Base-by-base conservation (phyloP, 352 stramenopile species). In the Pythium angustatum region DNA sequence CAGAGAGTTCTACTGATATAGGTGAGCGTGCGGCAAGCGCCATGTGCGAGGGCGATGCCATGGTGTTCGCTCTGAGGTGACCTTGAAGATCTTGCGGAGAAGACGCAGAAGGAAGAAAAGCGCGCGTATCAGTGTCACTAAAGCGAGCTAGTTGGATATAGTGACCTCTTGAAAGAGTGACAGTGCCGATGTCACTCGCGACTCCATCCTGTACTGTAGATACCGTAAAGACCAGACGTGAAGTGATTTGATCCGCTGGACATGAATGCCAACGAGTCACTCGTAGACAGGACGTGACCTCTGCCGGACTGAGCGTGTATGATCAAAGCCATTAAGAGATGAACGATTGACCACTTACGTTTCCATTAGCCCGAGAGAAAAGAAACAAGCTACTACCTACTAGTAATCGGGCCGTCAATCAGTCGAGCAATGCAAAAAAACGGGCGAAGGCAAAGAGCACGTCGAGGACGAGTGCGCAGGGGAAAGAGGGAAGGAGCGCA, bases 101-200 rank as follows among this genome's bases (percentile, higher is more conserved):
- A n/a, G n/a, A n/a, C n/a, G n/a, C n/a, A n/a, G n/a, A n/a, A n/a
- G n/a, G n/a, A n/a, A n/a, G n/a, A n/a, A n/a, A n/a, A n/a, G n/a
- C n/a, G n/a, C n/a, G n/a, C n/a, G n/a, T 19, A 21, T 8, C 21
- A 30, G 1, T 14, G 27, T 24, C 47, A 36, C 47, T 54, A 31
- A 21, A 54, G 10, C 26, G 27, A 54, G 3, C 41, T 51, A 51
- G 44, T 51, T n/a, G n/a, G 44, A 26, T 26, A 33, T 31, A 51
- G 41, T 51, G 7, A 34, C 7, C 24, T 27, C 44, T 6, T 21
- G 21, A 10, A 5, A 5, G 22, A 51, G 24, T 31, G 44, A 51
- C 44, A 44, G 19, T 52, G 45, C 27, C 27, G 7, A 49, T 27
- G 43, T 49, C 43, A 49, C 43, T 49, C 19, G 2, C n/a, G n/a